These are phyloP conservation scores for Starmerella tilneyi DNA, from an alignment of 805 yeast genomes.

Conservation along the genomic window DNA sequence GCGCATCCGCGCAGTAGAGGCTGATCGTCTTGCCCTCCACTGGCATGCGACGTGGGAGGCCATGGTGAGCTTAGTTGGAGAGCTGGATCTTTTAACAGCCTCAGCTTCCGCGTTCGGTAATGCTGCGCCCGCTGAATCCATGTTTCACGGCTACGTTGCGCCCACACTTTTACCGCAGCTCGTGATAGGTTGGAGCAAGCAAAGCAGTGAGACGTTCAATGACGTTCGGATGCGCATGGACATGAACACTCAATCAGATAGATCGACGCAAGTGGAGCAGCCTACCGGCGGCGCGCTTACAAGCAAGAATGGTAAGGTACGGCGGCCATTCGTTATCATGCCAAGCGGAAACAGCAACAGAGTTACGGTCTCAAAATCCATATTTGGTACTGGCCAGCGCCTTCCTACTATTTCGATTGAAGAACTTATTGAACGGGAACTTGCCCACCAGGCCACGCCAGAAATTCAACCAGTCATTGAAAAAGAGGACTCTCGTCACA, in stretches of 20 bases:
- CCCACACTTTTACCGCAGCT: not conserved
- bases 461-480: not conserved
- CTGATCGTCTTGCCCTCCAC: conserved; percentile 10
- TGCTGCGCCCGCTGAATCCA: not conserved
- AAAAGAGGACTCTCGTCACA: conserved; percentile 34
- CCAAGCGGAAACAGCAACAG: not conserved
- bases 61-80: conserved; percentile 1
- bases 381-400: conserved; percentile 83
- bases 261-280: conserved; percentile 3
- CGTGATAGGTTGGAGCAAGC: not conserved
- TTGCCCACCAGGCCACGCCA: conserved; percentile 57
- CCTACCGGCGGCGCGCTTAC: conserved; percentile 4
- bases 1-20: conserved; percentile 8
- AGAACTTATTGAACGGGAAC: conserved; percentile 77
- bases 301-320: conserved; percentile 55
- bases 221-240: conserved; percentile 1
- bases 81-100: conserved; percentile 10
- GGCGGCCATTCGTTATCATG: conserved; percentile 68
- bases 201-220: conserved; percentile 3
- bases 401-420: conserved; percentile 93
- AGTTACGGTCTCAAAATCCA: conserved; percentile 50
- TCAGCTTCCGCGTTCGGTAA: conserved; percentile 4
- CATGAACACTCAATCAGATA: not conserved
- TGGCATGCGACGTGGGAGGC: conserved; percentile 14
- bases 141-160: conserved; percentile 7